Base-by-base conservation (phyloP, 2,329 filamentous ascomycete genomes). In the Apiospora malaysiana region DNA sequence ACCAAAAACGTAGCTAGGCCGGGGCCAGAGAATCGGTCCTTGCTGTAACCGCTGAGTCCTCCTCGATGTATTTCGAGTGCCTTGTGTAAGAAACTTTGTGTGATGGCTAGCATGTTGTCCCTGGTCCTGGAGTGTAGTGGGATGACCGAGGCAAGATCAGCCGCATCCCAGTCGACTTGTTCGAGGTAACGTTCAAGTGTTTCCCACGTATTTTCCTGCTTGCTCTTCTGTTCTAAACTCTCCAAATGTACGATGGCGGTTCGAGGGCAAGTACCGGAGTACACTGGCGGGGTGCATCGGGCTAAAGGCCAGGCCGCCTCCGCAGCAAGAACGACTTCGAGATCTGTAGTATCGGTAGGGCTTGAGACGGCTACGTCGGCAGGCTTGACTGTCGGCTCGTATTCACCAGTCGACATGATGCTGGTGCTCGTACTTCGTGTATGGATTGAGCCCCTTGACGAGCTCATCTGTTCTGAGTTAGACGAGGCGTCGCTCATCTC, bases 81-180 rank as follows among this genome's bases (percentile, higher is more conserved):
- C 76, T 92, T 93, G 80, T 92, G 89, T 10, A 93, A 82, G 77
- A 92, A 93, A 56, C 85, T 88, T 78, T 93, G 91, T 0, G 90
- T 92, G 72, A 93, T 92, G 67, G 90, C 91, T n/a, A 92, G 85
- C 75, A 93, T 87, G 77, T 90, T 90, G 78, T 93, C 91, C 43
- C 91, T 85, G 2, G 90, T 90, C 63, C 85, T 78, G 4, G 82
- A 76, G 3, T 78, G 82, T 68, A 88, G 80, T 4, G 85, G 83
- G 6, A 85, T 81, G 2, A 88, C 85, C 3, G 81, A 81, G 4
- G 83, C 78, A 45, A 82, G 73, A 72, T 83, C 81, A 23, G 78
- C 70, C 2, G 79, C 75, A 66, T 83, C 78, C 79, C 79, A 80
- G 49, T 82, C 78, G 16, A 79, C 76, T 18, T 80, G 77, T 23